Evolutionary conservation across 1,139 yeast species (phyloP), one percentile per base, ranked within the genome.

Genomic region (Entelexis paramagnoliae): DNA sequence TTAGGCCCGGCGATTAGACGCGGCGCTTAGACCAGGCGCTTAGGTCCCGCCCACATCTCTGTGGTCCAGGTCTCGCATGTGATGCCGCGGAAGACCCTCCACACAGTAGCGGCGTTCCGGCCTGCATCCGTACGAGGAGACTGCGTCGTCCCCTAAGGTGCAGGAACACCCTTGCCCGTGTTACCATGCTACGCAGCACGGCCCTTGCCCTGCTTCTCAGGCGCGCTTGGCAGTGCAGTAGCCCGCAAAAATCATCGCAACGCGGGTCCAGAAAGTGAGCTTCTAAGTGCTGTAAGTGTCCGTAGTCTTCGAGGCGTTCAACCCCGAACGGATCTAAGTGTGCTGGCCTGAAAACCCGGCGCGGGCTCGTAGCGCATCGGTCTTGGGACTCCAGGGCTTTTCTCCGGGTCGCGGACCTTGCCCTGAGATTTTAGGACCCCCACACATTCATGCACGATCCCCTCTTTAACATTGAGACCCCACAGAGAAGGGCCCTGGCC

Each of bases 391-490:
- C 3, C 30, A 10, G 11, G 19, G 8, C 35, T 29, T 29, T 29
- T 29, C 13, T 26, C 33, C 30, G 33, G 9, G 14, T 4, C 13
- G 8, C 14, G 20, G 8, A n/a, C 43, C 43, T 14, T n/a, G 22
- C 16, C 42, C 22, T 10, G 6, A 3, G 6, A 9, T 13, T 19
- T n/a, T n/a, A 13, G 4, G 16, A 17, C 45, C 34, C 34, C 45
- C 24, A 41, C 34, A 41, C 34, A 11, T n/a, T 13, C 34, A 41
- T 41, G 33, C 45, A 41, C 16, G 45, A 17, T 9, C 45, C 45
- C 45, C 45, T 41, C 45, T 41, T 29, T 26, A 13, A 5, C 11
- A n/a, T n/a, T n/a, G 43, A 11, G 9, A 14, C 43, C 43, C 43
- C 43, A 40, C 43, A 10, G 33, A 16, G 14, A 24, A 7, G n/a